These are phyloP conservation scores for Clavariopsis aquatica DNA, from an alignment of 495 filamentous ascomycete genomes.

Conservation along the genomic window DNA sequence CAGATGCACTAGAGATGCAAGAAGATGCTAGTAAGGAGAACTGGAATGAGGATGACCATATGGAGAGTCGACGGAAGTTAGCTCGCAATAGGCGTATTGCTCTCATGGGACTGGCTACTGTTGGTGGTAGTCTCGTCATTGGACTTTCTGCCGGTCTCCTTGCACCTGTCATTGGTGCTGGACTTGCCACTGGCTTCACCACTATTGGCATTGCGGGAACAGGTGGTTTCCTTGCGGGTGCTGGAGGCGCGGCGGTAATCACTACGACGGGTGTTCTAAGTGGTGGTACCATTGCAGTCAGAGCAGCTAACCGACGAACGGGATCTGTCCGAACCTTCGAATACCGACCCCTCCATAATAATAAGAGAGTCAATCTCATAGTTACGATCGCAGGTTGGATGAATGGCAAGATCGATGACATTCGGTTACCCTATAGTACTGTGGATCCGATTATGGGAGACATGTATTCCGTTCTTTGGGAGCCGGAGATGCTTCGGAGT, in stretches of 20 bases:
- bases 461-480: conserved; percentile 96
- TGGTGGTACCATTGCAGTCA: conserved; percentile 79
- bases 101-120: conserved; percentile 96
- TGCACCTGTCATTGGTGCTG: conserved; percentile 92
- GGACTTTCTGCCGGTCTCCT: conserved; percentile 89
- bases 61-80: conserved; percentile 80
- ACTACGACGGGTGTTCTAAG: conserved; percentile 85
- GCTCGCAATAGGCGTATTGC: conserved; percentile 79
- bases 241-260: conserved; percentile 90
- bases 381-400: conserved; percentile 97
- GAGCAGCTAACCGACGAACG: conserved; percentile 80
- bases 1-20: conserved; percentile 97
- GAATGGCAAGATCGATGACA: conserved; percentile 96
- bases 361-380: conserved; percentile 94
- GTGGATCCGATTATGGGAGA: conserved; percentile 98
- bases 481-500: conserved; percentile 94
- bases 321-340: conserved; percentile 95
- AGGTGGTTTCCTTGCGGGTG: conserved; percentile 82
- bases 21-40: conserved; percentile 88
- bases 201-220: conserved; percentile 93
- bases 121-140: conserved; percentile 93
- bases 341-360: conserved; percentile 94
- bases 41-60: conserved; percentile 95
- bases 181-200: conserved; percentile 90
- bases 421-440: conserved; percentile 90